Percentiles rank a stretch among this genome's conserved stretches.
Conservation (phyloP, 2,329 filamentous ascomycete species). For the Seiridium cupressi region DNA sequence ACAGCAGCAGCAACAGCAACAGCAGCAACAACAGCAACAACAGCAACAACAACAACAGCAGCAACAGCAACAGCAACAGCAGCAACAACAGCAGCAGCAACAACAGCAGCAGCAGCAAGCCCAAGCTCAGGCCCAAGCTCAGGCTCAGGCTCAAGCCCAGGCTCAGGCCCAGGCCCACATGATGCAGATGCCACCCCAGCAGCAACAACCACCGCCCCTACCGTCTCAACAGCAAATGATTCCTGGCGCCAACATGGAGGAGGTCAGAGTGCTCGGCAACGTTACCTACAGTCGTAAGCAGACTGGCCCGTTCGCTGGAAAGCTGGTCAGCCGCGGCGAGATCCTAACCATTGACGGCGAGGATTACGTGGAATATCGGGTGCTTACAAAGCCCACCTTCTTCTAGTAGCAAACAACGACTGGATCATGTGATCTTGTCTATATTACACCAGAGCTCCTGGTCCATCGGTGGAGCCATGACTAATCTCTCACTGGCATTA, state of each 20-base stretch:
- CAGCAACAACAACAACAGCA: background rate
- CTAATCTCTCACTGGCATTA: background rate
- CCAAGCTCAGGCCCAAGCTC: background rate
- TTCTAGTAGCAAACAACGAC: conserved; percentile 36
- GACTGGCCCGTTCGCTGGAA: conserved; percentile 59
- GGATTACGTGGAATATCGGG: conserved; percentile 65
- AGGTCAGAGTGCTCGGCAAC: conserved; percentile 57
- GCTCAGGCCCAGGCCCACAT: conserved; percentile 13
- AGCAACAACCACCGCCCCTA: conserved; percentile 14
- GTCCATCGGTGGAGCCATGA: background rate
- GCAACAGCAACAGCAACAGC: conserved; percentile 10
- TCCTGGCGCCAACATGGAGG: conserved; percentile 37
- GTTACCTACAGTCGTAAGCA: conserved; percentile 63
- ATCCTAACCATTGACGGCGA: conserved; percentile 66
- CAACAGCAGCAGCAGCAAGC: background rate
- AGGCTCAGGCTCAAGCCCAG: background rate
- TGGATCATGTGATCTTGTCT: background rate
- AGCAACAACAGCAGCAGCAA: conserved; percentile 8
- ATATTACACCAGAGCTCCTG: too few relatives aligned
- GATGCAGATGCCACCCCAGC: conserved; percentile 16
- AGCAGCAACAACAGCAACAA: conserved; percentile 2
- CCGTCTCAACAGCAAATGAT: conserved; percentile 22
- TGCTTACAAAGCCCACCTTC: conserved; percentile 62
- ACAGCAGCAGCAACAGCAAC: background rate
- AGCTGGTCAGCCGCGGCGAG: conserved; percentile 60